Evolutionary conservation across 2,329 filamentous ascomycete species (phyloP).

Genomic region (Pestalotiopsis sp.): DNA sequence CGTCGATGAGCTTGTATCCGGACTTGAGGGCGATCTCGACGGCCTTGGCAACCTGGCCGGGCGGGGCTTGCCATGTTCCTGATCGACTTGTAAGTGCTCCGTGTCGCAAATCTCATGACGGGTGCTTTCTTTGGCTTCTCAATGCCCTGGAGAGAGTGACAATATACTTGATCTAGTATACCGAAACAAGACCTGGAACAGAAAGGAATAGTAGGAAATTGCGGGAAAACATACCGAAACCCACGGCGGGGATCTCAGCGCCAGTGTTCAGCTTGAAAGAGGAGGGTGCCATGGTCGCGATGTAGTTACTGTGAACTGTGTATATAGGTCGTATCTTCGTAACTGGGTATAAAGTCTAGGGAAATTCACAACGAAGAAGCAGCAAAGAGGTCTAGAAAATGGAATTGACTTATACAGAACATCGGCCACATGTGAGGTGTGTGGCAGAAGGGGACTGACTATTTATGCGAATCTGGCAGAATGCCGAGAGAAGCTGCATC

Average conservation of each 20-base stretch:
- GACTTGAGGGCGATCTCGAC: constrained; percentile 60
- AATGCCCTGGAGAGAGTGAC: neutral
- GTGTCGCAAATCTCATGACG: neutral
- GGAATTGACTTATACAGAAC: neutral
- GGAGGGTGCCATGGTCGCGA: constrained; percentile 50
- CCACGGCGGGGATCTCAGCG: constrained; percentile 64
- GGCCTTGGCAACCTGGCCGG: constrained; percentile 60
- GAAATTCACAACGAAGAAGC: neutral
- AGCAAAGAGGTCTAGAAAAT: neutral
- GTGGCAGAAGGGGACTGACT: neutral
- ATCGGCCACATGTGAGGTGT: neutral
- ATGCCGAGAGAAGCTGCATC: neutral
- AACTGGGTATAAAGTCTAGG: neutral
- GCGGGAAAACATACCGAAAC: constrained; percentile 51
- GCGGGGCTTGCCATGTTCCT: constrained; percentile 69
- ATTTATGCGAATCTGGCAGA: constrained; percentile 13
- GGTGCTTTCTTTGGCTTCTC: neutral
- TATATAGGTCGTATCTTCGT: neutral
- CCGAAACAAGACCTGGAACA: neutral
- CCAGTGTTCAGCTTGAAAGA: constrained; percentile 69
- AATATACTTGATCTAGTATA: neutral
- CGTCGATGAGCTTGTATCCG: constrained; percentile 67
- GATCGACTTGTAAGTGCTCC: constrained; percentile 5
- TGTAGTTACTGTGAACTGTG: neutral
- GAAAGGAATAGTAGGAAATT: neutral